Base-by-base conservation (phyloP, 352 stramenopile species). In the Hyaloperonospora arabidopsidis region DNA sequence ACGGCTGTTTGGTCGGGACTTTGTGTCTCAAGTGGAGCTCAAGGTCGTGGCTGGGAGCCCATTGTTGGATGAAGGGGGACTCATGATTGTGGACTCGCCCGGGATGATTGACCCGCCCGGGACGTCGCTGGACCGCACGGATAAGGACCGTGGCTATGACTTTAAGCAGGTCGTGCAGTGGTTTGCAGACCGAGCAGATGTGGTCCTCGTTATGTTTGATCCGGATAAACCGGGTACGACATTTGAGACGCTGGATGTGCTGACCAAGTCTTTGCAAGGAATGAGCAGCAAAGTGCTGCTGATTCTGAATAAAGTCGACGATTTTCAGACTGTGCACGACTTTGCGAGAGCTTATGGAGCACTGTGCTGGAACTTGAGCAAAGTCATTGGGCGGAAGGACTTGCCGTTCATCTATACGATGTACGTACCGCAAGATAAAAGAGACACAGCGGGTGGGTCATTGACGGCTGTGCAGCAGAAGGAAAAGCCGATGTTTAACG, bases 151-250 rank as follows among this genome's bases (percentile, higher is more conserved):
- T 4, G 84, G 84, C 1, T 94, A 94, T 54, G 84, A 94, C 55
- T 94, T 92, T 45, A 92, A 91, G 67, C 79, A 69, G 14, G 84
- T 89, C 11, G 84, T 94, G 43, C 79, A 87, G 57, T 94, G 84
- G 84, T 87, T 94, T 43, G 84, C 84, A 0, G 81, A 94, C 58
- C 74, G 84, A 12, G 79, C 84, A 0, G 84, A 94, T 54, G 80
- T 94, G 35, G 88, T 94, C 47, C 65, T 94, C 41, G 79, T 94
- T 65, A 94, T 94, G 84, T 94, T 94, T 47, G 84, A 94, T 55
- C 84, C 84, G 2, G 84, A 94, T 63, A 94, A 94, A 48, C 84
- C 84, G 0, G 84, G 84, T 38, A 94, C 84, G 25, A 94, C 84
- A 0, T 94, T 94, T 49, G 84, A 94, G 64, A 92, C 84, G 47